phyloP scores from a whole-genome alignment of 2,329 filamentous ascomycete species.

The Aureobasidium subglaciale region DNA sequence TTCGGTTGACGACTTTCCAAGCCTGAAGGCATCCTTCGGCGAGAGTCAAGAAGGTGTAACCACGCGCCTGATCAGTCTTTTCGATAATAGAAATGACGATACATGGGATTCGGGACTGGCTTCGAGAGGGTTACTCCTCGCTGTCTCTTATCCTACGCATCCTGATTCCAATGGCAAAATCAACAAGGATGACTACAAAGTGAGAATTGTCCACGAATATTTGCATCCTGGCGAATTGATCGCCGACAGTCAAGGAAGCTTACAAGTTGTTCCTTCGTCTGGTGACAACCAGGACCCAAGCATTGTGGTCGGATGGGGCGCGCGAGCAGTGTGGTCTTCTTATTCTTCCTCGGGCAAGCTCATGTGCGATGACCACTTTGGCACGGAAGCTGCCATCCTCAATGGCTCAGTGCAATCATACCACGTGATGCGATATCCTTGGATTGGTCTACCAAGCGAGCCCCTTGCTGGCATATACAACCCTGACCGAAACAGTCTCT shows the following conservation, averaged over 20 bases:
- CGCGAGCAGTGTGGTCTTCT: constrained; percentile 45
- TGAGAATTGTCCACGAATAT: constrained; percentile 25
- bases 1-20: constrained; percentile 38
- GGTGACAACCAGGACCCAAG: constrained; percentile 14
- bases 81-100: constrained; percentile 38
- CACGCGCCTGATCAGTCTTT: constrained; percentile 36
- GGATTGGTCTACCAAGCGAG: constrained; percentile 22
- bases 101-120: neutral
- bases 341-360: constrained; percentile 34
- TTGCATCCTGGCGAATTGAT: constrained; percentile 21
- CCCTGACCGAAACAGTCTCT: constrained; percentile 26
- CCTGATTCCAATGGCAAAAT: neutral
- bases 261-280: constrained; percentile 19
- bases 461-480: constrained; percentile 21
- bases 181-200: constrained; percentile 20
- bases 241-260: constrained; percentile 23
- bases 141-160: constrained; percentile 24
- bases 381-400: constrained; percentile 26
- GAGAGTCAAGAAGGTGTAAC: constrained; percentile 23
- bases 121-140: constrained; percentile 27
- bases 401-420: constrained; percentile 31
- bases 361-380: constrained; percentile 38
- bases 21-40: neutral
- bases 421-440: constrained; percentile 30
- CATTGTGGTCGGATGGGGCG: constrained; percentile 47